Evolutionary conservation across 23 red algal species (phyloP), one percentile per base, ranked within the genome.

Genomic region (Cyanidium caldarium): DNA sequence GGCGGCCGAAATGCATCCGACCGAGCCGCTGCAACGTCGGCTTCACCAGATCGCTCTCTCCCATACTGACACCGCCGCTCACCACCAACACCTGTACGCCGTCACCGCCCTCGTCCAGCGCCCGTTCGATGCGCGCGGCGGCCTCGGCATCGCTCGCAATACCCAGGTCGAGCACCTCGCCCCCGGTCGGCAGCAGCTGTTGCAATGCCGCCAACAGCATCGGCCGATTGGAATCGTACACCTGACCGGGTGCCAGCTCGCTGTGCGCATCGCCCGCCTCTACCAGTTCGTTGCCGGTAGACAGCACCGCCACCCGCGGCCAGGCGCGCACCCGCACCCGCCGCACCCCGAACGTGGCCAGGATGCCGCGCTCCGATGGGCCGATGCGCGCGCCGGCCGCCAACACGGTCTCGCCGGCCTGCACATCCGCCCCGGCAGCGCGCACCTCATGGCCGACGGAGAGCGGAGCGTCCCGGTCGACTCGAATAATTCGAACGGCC

Each of bases 61-160:
- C 89, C 89, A 94, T 94, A 38, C 66, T 75, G 31, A 94, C 89
- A 14, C 89, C 89, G 10, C 89, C 89, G 17, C 67, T 81, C 20
- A 82, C 86, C 28, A 94, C 51, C 23, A 94, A 30, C 0, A 87
- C 70, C n/a, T n/a, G n/a, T n/a, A n/a, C n/a, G 66, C 86, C 77
- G 15, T 56, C 67, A 34, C 51, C 45, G 39, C 65, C 29, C 13
- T 51, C 21, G 2, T 75, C 82, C n/a, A 58, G 58, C 23, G 36
- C 42, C 28, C 82, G 31, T 1, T 37, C 69, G 25, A 45, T 12
- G 21, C 23, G 66, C 1, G 79, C 74, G 10, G 46, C 37, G 0
- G 38, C 61, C 25, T 80, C 70, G 5, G 26, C 58, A 40, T 94
- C 89, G 30, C 34, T 35, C 33, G 82, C 78, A 1, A 94, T 77